These are phyloP conservation scores for Yamadazyma siamensis DNA, from an alignment of 1,139 yeast species.

Conservation along the genomic window DNA sequence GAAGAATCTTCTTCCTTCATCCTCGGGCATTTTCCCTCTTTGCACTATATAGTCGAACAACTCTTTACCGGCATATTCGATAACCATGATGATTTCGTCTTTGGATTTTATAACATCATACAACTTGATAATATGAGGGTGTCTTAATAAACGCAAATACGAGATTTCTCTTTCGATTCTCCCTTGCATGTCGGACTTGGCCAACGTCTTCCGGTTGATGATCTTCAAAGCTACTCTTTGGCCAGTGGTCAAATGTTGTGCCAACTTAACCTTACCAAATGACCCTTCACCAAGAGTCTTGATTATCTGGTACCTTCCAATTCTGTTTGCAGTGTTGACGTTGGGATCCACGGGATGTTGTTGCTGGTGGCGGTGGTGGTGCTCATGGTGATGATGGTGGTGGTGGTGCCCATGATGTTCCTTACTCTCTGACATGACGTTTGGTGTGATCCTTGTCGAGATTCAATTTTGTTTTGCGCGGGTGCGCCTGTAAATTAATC, in stretches of 20 bases:
- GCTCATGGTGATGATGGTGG: constrained; percentile 14
- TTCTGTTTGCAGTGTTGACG: constrained; percentile 46
- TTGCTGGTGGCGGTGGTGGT: constrained; percentile 5
- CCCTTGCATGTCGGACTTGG: constrained; percentile 97
- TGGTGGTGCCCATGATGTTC: constrained; percentile 7
- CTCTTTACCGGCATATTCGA: constrained; percentile 95
- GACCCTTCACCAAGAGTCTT: constrained; percentile 97
- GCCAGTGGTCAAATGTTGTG: constrained; percentile 89
- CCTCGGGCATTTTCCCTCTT: constrained; percentile 90
- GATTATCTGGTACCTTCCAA: constrained; percentile 92
- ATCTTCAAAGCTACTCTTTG: constrained; percentile 93
- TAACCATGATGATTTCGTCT: constrained; percentile 96
- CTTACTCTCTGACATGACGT: constrained; percentile 4
- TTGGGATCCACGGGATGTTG: constrained; percentile 22
- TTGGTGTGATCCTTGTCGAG: no score
- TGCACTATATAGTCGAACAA: constrained; percentile 95
- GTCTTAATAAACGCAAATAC: constrained; percentile 82
- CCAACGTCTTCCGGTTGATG: constrained; percentile 88
- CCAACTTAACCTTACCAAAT: constrained; percentile 94
- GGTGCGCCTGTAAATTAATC: no score
- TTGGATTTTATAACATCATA: constrained; percentile 95
- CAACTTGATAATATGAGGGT: constrained; percentile 93
- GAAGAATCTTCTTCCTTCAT: constrained; percentile 90
- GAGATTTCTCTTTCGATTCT: constrained; percentile 93
- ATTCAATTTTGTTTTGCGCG: no score